These are phyloP conservation scores for Xylaria arbuscula DNA, from an alignment of 2,329 filamentous ascomycete genomes.

Conservation along the genomic window DNA sequence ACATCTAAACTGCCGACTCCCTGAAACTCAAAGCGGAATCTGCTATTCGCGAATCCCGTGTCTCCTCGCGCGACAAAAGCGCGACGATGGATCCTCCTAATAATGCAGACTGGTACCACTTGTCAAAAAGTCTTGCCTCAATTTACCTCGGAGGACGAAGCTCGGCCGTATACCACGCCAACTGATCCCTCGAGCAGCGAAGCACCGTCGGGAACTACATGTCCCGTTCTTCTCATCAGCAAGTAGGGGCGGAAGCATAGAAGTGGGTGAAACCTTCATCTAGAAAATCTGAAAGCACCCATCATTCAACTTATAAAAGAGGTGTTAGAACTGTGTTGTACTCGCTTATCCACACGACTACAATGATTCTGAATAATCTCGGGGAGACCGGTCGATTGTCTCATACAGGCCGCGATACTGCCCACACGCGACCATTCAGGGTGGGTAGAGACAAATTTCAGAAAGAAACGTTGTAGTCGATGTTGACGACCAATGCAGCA, in stretches of 20 bases:
- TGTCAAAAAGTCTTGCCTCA: background rate
- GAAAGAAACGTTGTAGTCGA: background rate
- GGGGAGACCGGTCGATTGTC: constrained; percentile 1
- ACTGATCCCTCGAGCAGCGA: background rate
- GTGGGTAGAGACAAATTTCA: background rate
- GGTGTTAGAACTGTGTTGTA: constrained; percentile 3
- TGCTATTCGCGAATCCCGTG: background rate
- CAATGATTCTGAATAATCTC: constrained; percentile 1
- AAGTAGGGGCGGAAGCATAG: background rate
- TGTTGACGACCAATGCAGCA: background rate
- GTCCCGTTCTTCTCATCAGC: background rate
- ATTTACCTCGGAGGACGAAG: background rate
- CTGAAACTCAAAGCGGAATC: background rate
- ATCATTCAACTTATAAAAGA: background rate
- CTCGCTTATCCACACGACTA: background rate
- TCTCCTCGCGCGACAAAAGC: background rate
- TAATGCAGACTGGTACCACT: background rate
- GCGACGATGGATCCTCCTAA: background rate
- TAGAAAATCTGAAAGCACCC: background rate
- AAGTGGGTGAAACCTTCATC: background rate
- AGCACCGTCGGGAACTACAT: background rate
- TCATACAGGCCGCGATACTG: background rate
- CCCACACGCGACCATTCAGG: background rate
- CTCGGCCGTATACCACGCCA: background rate
- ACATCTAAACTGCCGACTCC: no score